Evolutionary conservation across 1,284 basidiomycete genomes (phyloP).

Genomic region (Melampsora larici-populina): DNA sequence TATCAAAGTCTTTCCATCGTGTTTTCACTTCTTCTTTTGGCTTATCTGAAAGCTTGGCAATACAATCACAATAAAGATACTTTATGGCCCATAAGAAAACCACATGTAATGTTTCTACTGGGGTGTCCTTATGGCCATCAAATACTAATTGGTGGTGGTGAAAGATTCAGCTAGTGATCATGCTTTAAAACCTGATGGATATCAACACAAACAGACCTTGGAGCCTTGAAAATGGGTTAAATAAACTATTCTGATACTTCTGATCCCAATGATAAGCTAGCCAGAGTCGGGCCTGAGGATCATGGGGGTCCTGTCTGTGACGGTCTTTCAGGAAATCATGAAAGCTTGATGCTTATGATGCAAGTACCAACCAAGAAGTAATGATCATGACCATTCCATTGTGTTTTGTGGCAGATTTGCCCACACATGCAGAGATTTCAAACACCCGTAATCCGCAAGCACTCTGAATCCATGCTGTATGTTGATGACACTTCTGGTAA

Average conservation of each 20-base stretch:
- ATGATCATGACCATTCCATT: background rate
- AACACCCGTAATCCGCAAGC: background rate
- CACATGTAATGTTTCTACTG: slow-evolving; percentile 6
- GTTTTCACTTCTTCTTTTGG: background rate
- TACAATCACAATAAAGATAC: background rate
- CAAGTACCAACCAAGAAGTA: background rate
- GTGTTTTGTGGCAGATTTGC: background rate
- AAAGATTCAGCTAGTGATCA: background rate
- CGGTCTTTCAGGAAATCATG: background rate
- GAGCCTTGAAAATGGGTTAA: background rate
- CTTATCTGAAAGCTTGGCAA: background rate
- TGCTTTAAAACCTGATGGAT: background rate
- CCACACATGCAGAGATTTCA: background rate
- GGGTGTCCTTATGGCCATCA: slow-evolving; percentile 11
- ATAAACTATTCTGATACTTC: background rate
- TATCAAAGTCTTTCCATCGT: background rate
- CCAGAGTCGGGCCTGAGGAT: background rate
- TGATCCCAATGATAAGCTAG: background rate
- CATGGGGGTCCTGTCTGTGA: background rate
- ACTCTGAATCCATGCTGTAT: slow-evolving; percentile 50
- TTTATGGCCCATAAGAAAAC: background rate
- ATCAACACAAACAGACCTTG: background rate
- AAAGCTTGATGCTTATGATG: background rate
- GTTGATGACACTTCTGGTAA: slow-evolving; percentile 59
- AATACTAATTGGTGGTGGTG: background rate